Conservation (phyloP, 2,329 filamentous ascomycete genomes). For the Cercospora sesami region DNA sequence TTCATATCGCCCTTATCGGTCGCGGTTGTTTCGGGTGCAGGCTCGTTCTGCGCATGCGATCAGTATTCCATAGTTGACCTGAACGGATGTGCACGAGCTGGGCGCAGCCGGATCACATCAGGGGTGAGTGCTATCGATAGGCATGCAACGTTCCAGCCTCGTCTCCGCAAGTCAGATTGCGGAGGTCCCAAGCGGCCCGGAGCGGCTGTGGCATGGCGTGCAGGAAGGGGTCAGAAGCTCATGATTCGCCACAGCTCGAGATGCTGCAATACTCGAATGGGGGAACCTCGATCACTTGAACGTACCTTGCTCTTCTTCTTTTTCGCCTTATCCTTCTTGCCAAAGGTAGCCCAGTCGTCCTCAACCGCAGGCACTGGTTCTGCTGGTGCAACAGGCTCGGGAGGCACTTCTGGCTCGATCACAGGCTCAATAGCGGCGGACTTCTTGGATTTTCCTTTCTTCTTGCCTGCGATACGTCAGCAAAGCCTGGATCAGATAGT, state of each 20-base stretch:
- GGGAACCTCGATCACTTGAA: conserved; percentile 2
- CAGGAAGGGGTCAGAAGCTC: conserved; percentile 13
- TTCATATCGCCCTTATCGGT: conserved; percentile 41
- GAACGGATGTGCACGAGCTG: conserved; percentile 20
- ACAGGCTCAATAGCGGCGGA: conserved; percentile 28
- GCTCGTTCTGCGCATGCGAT: conserved; percentile 31
- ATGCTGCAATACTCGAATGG: conserved; percentile 12
- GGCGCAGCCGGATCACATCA: conserved; percentile 21
- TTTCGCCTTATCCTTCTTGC: conserved; percentile 33
- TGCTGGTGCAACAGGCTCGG: conserved; percentile 36
- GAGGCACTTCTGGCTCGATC: conserved; percentile 41
- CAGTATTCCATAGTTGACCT: conserved; percentile 22
- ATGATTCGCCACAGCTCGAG: conserved; percentile 22
- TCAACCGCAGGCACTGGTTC: conserved; percentile 37
- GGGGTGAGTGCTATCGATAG: conserved; percentile 31
- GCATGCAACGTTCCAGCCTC: conserved; percentile 13
- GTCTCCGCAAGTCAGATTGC: conserved; percentile 34
- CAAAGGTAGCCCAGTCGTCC: conserved; percentile 23
- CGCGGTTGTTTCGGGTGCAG: conserved; percentile 28
- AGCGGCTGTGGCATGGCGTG: conserved; percentile 6
- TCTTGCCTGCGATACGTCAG: conserved; percentile 11
- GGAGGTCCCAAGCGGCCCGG: conserved; percentile 33
- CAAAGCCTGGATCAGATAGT: not conserved
- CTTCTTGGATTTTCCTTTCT: conserved; percentile 44
- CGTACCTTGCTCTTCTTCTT: conserved; percentile 41